Evolutionary conservation across 345 rosid species (phyloP).

Genomic region (Salix purpurea): DNA sequence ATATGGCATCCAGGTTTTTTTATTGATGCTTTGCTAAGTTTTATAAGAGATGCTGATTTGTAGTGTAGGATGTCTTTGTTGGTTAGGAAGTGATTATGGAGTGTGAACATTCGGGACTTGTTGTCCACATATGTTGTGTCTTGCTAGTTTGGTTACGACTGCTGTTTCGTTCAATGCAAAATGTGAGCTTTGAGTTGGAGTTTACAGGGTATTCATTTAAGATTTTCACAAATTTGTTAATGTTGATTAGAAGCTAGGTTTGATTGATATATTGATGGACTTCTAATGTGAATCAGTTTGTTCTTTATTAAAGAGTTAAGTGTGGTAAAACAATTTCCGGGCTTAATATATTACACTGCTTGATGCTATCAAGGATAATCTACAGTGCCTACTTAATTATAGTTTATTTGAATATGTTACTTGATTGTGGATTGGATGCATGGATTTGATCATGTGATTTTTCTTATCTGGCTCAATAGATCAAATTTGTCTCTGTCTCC

Average conservation of each 20-base stretch:
- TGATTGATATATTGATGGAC: neutral
- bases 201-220: neutral
- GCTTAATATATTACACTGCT: neutral
- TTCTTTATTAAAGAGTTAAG: neutral
- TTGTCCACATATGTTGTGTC: neutral
- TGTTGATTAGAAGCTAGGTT: neutral
- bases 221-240: neutral
- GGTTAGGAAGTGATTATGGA: neutral
- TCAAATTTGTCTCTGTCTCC: slow-evolving; percentile 77
- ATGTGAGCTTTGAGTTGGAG: neutral
- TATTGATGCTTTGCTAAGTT: too few species aligned
- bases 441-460: neutral
- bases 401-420: neutral
- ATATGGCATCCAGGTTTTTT: neutral
- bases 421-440: neutral
- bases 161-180: neutral
- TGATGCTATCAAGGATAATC: neutral
- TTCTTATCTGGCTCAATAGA: slow-evolving; percentile 35
- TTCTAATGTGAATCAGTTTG: neutral
- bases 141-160: neutral
- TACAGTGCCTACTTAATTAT: neutral
- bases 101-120: neutral
- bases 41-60: neutral
- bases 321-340: neutral
- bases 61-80: neutral